A percentile compares a stretch with the other conserved stretches of the same genome.
phyloP scores from a whole-genome alignment of 2,329 filamentous ascomycete species.

The Leptographium radiaticola region DNA sequence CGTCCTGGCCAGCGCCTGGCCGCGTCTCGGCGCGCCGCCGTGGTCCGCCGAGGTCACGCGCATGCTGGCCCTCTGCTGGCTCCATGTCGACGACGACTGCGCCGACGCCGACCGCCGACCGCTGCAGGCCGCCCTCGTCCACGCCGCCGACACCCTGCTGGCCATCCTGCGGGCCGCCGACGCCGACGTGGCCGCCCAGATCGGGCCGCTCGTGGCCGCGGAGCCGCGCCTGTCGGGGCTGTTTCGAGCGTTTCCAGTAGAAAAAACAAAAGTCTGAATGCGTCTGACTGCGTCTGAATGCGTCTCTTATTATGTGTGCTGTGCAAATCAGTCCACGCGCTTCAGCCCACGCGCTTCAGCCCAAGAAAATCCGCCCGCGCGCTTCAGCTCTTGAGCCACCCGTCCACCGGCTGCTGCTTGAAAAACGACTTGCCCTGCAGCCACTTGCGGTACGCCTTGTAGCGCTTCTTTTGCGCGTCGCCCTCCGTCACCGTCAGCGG shows the following conservation, averaged over 20 bases:
- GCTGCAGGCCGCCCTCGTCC: conserved; percentile 22
- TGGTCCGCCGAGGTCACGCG: conserved; percentile 53
- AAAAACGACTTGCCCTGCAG: conserved; percentile 88
- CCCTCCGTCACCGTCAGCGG: conserved; percentile 79
- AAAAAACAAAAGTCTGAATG: no score
- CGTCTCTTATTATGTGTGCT: no score
- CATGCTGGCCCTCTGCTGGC: conserved; percentile 49
- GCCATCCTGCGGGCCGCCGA: conserved; percentile 17
- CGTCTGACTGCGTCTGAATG: no score
- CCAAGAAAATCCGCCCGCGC: no score
- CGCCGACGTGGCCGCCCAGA: conserved; percentile 15
- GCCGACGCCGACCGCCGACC: conserved; percentile 7
- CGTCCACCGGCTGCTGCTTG: conserved; percentile 62
- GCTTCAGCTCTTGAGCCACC: conserved; percentile 14
- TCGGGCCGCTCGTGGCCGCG: conserved; percentile 22
- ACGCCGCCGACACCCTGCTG: conserved; percentile 21
- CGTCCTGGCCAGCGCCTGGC: conserved; percentile 54
- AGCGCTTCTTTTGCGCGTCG: conserved; percentile 82
- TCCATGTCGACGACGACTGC: conserved; percentile 26
- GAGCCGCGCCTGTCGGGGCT: conserved; percentile 22
- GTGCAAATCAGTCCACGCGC: no score
- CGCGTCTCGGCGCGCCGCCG: conserved; percentile 39
- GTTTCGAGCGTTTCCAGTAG: conserved; percentile 14
- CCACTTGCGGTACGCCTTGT: conserved; percentile 95
- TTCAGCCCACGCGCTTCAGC: no score